Evolutionary conservation across 306 rosid species (phyloP), one percentile per base, ranked within the genome.

Genomic region (Vigna nakashimae): DNA sequence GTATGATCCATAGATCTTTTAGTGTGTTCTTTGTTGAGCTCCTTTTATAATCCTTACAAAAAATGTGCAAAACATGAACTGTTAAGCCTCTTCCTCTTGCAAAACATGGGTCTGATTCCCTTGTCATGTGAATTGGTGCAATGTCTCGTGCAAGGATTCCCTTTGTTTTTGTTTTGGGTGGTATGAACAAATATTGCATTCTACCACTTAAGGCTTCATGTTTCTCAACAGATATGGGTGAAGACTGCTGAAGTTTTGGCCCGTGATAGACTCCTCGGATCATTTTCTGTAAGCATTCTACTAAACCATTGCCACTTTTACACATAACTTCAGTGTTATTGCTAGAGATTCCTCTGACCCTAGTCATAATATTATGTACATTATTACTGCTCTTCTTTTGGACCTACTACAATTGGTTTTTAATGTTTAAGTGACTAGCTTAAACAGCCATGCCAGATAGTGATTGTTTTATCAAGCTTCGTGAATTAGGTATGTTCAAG

Each of bases 221-320:
- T 80, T 59, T 80, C 57, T 75, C 38, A 56, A 68, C 90, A 95
- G 98, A 82, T 92, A 70, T 95, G 98, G 98, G 97, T 95, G 79
- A 95, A 95, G 82, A 95, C 97, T 51, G 91, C 97, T 72, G 89
- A 92, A 73, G 86, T 91, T 65, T 85, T 95, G 91, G 89, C 98
- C 2, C 96, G 98, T 3, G 98, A 95, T 42, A 85, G 98, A 43
- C 98, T 95, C 68, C 92, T 95, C 9, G 98, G 98, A 57, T 95
- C 98, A 65, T 95, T 89, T 83, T 82, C 93, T 75, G 98, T 95
- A 82, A 95, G 92, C 65, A 63, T 65, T 82, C 58, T 71, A 6
- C 71, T 24, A 45, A 57, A 58, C 70, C 34, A 26, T 40, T 48
- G 7, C 58, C 30, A 45, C 56, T 53, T 56, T 12, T 12, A 45